Base-by-base conservation (phyloP, 257 asterid genomes). In the Linaria vulgaris region DNA sequence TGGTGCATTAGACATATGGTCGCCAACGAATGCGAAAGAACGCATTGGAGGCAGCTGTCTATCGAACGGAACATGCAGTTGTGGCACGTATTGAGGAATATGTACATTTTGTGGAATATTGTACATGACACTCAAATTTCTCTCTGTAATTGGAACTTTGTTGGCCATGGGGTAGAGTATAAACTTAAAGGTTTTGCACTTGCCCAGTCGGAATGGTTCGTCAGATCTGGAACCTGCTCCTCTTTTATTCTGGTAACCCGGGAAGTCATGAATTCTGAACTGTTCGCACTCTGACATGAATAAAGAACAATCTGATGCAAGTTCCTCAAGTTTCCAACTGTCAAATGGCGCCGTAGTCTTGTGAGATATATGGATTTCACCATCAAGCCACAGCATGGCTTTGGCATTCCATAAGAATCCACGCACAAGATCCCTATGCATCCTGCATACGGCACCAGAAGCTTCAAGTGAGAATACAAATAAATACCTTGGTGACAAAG, bases 351-450 rank as follows among this genome's bases (percentile, higher is more conserved):
- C 12, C 0, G 64, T 73, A 10, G 53, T 75, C 70, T 85, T 85
- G 82, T 85, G 90, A 45, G 43, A 72, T 11, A 85, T 46, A 23
- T 85, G 94, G 66, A 85, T 72, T 77, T 83, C 81, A 4, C 90
- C 90, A 45, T 70, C 39, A 12, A 39, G 41, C 41, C 46, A 46
- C 62, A 85, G 74, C 86, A 79, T 56, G 41, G 51, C 12, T 23
- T 78, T 30, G 17, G 94, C 85, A 56, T 76, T 83, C 13, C 1
- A 5, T 6, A 85, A 59, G 71, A 85, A 88, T 16, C 80, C 69
- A 13, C 17, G 61, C 12, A 85, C 87, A 4, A 83, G 89, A 1
- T 17, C 46, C 79, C 60, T 56, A 48, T 88, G 96, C 83, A 0
- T 50, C 74, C 91, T 88, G 80, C 57, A 52, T 17, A 34, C 15